A percentile compares a stretch with the other conserved stretches of the same genome.
These are phyloP conservation scores for Adiantum capillusveneris DNA, from an alignment of 75 land plant species.

Conservation along the genomic window DNA sequence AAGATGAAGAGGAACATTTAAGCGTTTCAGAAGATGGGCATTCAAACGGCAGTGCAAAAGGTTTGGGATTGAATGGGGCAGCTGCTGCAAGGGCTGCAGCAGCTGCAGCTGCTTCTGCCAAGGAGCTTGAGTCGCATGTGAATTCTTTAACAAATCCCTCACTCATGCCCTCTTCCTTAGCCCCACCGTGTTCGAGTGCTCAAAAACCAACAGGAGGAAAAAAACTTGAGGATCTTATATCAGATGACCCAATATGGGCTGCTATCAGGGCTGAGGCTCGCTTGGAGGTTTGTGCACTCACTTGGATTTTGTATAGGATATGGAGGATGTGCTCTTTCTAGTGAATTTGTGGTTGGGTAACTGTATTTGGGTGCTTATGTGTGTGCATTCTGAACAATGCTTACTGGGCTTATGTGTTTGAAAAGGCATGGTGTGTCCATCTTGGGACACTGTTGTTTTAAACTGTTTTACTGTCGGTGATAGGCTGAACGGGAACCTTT, in stretches of 20 bases:
- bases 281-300: conserved; percentile 38
- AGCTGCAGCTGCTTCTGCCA: conserved; percentile 47
- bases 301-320: neutral
- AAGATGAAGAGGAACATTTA: conserved; percentile 11
- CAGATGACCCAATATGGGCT: conserved; percentile 63
- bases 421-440: too few species aligned
- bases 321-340: too few species aligned
- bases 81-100: conserved; percentile 37
- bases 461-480: neutral
- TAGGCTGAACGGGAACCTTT: conserved; percentile 91
- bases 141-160: conserved; percentile 12
- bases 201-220: conserved; percentile 28
- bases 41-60: neutral
- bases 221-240: conserved; percentile 31
- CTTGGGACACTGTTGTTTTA: too few species aligned
- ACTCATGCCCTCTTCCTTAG: conserved; percentile 3
- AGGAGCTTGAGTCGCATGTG: conserved; percentile 39
- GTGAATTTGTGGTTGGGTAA: too few species aligned
- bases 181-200: conserved; percentile 29
- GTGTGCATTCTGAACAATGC: too few species aligned
- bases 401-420: too few species aligned
- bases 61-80: conserved; percentile 11
- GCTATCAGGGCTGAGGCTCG: conserved; percentile 62
- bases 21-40: neutral
- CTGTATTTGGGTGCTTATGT: too few species aligned